Conservation (phyloP, 768 basidiomycete genomes). For the Suillus americanus region DNA sequence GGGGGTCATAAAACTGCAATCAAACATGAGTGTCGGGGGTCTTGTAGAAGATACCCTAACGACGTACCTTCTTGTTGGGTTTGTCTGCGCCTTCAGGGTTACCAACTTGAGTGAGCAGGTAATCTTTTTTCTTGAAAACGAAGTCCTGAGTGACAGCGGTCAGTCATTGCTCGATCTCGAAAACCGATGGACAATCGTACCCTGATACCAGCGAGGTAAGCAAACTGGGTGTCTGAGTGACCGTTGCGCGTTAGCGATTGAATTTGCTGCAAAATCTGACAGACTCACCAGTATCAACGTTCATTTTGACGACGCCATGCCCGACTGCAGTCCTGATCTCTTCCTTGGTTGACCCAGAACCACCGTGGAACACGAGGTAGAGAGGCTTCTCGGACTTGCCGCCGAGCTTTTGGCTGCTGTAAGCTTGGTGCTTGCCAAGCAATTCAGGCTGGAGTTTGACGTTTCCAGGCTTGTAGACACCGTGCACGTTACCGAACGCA, state of each 20-base stretch:
- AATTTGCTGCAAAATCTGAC: background rate
- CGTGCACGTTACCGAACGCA: slow-evolving; percentile 98
- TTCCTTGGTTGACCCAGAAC: slow-evolving; percentile 94
- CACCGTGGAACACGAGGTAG: slow-evolving; percentile 99
- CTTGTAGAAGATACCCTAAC: background rate
- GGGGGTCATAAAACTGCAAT: slow-evolving; percentile 83
- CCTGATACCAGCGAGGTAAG: slow-evolving; percentile 85
- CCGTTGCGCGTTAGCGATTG: slow-evolving; percentile 8
- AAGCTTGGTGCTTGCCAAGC: slow-evolving; percentile 86
- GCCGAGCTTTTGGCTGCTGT: slow-evolving; percentile 66
- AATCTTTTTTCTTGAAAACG: slow-evolving; percentile 79
- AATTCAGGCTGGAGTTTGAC: slow-evolving; percentile 91
- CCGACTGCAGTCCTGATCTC: slow-evolving; percentile 91
- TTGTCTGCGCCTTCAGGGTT: slow-evolving; percentile 97
- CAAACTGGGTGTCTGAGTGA: slow-evolving; percentile 82
- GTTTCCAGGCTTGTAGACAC: slow-evolving; percentile 99
- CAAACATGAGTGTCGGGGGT: slow-evolving; percentile 4
- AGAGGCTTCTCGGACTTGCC: slow-evolving; percentile 71
- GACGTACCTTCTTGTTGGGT: slow-evolving; percentile 94
- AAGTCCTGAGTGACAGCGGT: slow-evolving; percentile 61
- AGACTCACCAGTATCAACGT: slow-evolving; percentile 79
- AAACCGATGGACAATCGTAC: slow-evolving; percentile 35
- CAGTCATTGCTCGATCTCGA: background rate
- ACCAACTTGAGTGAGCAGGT: slow-evolving; percentile 88
- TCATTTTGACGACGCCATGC: slow-evolving; percentile 98